Base-by-base conservation (phyloP, 805 yeast genomes). In the Pichia cephalocereana region DNA sequence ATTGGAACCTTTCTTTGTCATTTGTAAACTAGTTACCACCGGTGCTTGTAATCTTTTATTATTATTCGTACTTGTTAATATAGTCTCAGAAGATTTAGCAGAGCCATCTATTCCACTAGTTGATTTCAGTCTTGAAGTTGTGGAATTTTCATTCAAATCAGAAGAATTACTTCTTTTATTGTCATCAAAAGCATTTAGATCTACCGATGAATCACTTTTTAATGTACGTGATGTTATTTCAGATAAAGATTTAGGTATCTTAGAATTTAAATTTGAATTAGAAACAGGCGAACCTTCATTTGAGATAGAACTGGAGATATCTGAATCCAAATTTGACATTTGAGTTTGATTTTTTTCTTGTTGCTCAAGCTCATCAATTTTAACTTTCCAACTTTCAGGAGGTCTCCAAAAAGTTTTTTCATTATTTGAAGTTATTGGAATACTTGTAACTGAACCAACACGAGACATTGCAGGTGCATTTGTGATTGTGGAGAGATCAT, bases 341-440 rank as follows among this genome's bases (percentile, higher is more conserved):
- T 11, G n/a, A 15, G 6, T 34, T 12, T 11, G 14, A 30, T 8
- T 34, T 15, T 34, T 34, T 9, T 10, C 8, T 18, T 10, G 10
- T 3, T 11, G 8, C 3, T 37, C 39, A 8, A 17, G 11, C 6
- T 38, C 48, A 9, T 59, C 58, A 37, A 51, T 49, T 51, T 74
- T 76, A 10, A 78, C 82, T 55, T 77, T 80, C 83, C 83, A 79
- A 52, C 77, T 72, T 47, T 78, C 82, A 2, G 83, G 83, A 6
- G 83, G 77, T 27, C 63, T 65, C 83, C 83, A 79, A 23, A 48
- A 45, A 6, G 58, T 45, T 38, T 55, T 51, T 12, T 42, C 52
- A 10, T 45, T 47, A 6, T 38, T 19, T 18, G 45, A 19, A 6
- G 41, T 50, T 12, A 50, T 38, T 15, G 48, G 19, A n/a, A 52